phyloP scores from a whole-genome alignment of 148 eudicot species.

The Agrostemma githago region DNA sequence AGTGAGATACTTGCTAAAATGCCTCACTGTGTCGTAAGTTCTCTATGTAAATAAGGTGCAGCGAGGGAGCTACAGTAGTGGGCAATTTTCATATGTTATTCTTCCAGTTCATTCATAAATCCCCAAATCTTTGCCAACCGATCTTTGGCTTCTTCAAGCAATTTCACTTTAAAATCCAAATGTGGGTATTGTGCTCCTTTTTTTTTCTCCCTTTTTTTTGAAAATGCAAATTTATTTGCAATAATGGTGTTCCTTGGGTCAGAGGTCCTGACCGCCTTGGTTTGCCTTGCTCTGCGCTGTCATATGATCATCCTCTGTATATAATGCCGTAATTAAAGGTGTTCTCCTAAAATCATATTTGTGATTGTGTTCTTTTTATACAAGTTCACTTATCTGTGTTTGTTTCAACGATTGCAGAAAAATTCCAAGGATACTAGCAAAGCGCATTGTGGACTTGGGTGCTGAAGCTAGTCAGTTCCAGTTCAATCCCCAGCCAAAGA shows the following conservation, averaged over 20 bases:
- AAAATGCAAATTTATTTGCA: background rate
- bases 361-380: background rate
- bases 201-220: background rate
- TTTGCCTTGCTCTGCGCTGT: background rate
- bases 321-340: background rate
- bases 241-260: background rate
- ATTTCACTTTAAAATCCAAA: no score
- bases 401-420: conserved; percentile 42
- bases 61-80: no score
- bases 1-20: background rate
- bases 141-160: no score
- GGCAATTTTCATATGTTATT: no score
- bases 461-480: conserved; percentile 81
- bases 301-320: background rate
- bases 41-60: background rate
- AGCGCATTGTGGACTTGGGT: conserved; percentile 58
- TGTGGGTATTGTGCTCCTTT: no score
- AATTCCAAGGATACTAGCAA: conserved; percentile 53
- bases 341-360: background rate
- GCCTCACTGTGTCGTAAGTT: background rate
- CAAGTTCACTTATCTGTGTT: background rate
- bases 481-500: conserved; percentile 47
- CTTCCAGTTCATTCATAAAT: no score
- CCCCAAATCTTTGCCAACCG: no score
- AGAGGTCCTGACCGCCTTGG: background rate